Evolutionary conservation across 176 grass and related monocot species (phyloP), one percentile per base, ranked within the genome.

Genomic region (Cenchrus americanus): DNA sequence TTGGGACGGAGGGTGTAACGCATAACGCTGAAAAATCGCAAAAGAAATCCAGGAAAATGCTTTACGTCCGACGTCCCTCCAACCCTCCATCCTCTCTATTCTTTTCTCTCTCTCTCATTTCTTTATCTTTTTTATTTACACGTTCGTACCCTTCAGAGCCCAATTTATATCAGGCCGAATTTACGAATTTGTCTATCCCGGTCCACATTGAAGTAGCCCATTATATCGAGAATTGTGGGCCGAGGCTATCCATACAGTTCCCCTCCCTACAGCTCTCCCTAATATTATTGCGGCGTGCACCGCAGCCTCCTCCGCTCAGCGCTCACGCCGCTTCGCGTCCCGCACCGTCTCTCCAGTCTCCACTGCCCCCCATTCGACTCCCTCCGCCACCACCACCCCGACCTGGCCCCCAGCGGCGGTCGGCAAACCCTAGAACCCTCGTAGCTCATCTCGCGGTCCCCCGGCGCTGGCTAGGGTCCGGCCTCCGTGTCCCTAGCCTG

Each of bases 341-440:
- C 82, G 19, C 8, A 26, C 48, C 52, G 32, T 24, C 46, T 50
- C 65, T 48, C 78, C 55, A 3, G 57, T 81, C 58, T 4, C 59
- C 15, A 19, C 15, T 14, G 15, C 6, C 73, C 51, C 72, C 72
- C 37, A 66, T 49, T 82, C 83, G 87, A 18, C 22, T 57, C 23
- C 69, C 48, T 72, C 24, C 23, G 40, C 34, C 62, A 58, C 82
- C 51, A 66, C 66, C 82, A 10, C 77, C 78, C 34, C 71, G 67
- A 32, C 48, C 68, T 42, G 70, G 64, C 51, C 62, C 22, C 10
- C 75, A 32, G 23, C 60, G 61, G 76, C 70, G 32, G 43, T 69
- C 51, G 66, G 40, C 79, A 89, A 92, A 94, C 89, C 92, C 92
- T 91, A 93, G 86, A 57, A 85, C 69, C 77, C 77, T 14, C 53